These are phyloP conservation scores for Pseudonitzschia delicatissima DNA, from an alignment of 108 stramenopile genomes.

Conservation along the genomic window DNA sequence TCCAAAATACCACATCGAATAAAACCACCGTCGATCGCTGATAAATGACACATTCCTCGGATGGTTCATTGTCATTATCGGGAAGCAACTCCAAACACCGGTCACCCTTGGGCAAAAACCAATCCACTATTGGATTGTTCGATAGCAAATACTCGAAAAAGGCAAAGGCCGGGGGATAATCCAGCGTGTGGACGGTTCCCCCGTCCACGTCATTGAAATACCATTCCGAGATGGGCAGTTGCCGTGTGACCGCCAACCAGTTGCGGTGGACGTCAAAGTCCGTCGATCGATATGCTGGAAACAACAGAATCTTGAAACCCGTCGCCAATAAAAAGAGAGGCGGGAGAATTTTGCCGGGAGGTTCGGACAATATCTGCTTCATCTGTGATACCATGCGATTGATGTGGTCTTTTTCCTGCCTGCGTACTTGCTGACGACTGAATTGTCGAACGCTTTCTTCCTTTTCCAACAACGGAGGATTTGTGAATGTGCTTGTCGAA, in stretches of 20 bases:
- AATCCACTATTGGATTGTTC: slow-evolving; percentile 44
- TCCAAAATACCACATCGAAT: slow-evolving; percentile 62
- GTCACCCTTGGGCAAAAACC: slow-evolving; percentile 37
- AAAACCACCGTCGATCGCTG: slow-evolving; percentile 81
- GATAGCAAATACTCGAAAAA: slow-evolving; percentile 80
- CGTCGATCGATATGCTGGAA: slow-evolving; percentile 80
- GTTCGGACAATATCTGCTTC: slow-evolving; percentile 17
- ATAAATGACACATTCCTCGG: slow-evolving; percentile 58
- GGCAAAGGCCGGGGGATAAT: slow-evolving; percentile 96
- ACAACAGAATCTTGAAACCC: slow-evolving; percentile 58
- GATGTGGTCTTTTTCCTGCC: too few species aligned
- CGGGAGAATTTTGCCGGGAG: slow-evolving; percentile 36
- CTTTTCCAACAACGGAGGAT: too few species aligned
- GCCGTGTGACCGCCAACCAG: slow-evolving; percentile 91
- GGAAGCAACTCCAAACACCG: slow-evolving; percentile 59
- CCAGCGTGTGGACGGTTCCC: slow-evolving; percentile 88
- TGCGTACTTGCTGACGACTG: too few species aligned
- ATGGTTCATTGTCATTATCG: slow-evolving; percentile 46
- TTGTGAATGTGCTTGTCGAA: too few species aligned
- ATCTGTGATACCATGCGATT: too few species aligned
- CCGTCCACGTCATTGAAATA: slow-evolving; percentile 84
- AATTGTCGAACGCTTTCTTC: too few species aligned
- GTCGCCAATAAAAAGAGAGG: slow-evolving; percentile 53
- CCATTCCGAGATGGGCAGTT: slow-evolving; percentile 77
- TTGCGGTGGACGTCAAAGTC: slow-evolving; percentile 96